Evolutionary conservation across 345 rosid species (phyloP).

Genomic region (Eucalyptus guilfoylei): DNA sequence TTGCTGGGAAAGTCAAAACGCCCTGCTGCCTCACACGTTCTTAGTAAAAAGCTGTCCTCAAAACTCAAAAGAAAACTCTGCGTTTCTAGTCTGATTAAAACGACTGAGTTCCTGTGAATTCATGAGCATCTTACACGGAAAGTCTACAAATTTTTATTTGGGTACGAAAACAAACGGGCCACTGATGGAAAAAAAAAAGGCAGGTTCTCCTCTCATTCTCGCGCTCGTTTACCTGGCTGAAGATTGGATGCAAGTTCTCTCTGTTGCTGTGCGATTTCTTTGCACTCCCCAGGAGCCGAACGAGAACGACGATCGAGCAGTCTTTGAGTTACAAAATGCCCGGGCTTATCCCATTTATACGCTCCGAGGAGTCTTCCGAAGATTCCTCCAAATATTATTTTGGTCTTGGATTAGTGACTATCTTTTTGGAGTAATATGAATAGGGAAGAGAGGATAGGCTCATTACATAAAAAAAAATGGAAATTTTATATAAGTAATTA

Average conservation of each 20-base stretch:
- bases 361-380: too few relatives aligned
- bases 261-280: neutral
- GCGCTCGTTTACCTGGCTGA: neutral
- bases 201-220: neutral
- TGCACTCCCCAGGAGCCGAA: neutral
- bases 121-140: neutral
- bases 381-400: too few relatives aligned
- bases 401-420: too few relatives aligned
- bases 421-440: too few relatives aligned
- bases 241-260: neutral
- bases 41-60: neutral
- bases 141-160: neutral
- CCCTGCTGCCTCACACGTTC: neutral
- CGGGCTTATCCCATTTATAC: neutral
- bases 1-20: neutral
- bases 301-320: neutral
- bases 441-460: too few relatives aligned
- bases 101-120: neutral
- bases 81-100: neutral
- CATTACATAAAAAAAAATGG: accelerated
- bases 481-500: too few relatives aligned
- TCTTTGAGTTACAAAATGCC: neutral
- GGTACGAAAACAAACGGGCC: neutral
- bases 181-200: neutral
- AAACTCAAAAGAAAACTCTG: neutral